phyloP scores from a whole-genome alignment of 345 rosid species.

The Lumnitzera littorea region DNA sequence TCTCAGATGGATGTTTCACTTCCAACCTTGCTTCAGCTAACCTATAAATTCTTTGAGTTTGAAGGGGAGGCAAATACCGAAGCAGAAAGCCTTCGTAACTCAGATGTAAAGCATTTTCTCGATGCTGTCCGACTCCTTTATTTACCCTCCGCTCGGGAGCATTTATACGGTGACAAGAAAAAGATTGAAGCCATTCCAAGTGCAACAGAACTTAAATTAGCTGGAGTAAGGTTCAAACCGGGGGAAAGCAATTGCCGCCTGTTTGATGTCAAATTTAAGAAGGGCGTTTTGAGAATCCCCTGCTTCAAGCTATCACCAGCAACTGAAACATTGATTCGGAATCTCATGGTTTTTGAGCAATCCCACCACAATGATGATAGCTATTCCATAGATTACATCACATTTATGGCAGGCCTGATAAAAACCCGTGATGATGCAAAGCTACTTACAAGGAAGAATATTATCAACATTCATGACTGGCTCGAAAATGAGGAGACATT shows the following conservation, averaged over 20 bases:
- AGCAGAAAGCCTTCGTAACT: too few species aligned
- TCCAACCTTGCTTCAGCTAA: too few species aligned
- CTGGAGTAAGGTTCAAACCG: too few species aligned
- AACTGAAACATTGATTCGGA: neutral
- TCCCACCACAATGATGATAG: neutral
- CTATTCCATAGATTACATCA: neutral
- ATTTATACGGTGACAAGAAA: too few species aligned
- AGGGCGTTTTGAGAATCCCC: neutral
- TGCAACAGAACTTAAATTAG: too few species aligned
- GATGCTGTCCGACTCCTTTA: too few species aligned
- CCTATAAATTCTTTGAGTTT: too few species aligned
- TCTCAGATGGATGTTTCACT: too few species aligned
- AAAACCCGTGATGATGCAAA: neutral
- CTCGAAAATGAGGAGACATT: neutral
- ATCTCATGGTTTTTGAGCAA: neutral
- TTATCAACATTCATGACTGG: neutral
- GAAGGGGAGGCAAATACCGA: too few species aligned
- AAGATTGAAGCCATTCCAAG: too few species aligned
- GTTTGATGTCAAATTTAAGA: neutral
- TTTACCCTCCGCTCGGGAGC: too few species aligned
- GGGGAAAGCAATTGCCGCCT: neutral
- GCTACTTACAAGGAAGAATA: neutral
- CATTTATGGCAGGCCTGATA: neutral
- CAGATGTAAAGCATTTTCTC: too few species aligned
- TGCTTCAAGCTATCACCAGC: neutral